phyloP scores from a whole-genome alignment of 345 rosid genomes.

The Gossypium australe region DNA sequence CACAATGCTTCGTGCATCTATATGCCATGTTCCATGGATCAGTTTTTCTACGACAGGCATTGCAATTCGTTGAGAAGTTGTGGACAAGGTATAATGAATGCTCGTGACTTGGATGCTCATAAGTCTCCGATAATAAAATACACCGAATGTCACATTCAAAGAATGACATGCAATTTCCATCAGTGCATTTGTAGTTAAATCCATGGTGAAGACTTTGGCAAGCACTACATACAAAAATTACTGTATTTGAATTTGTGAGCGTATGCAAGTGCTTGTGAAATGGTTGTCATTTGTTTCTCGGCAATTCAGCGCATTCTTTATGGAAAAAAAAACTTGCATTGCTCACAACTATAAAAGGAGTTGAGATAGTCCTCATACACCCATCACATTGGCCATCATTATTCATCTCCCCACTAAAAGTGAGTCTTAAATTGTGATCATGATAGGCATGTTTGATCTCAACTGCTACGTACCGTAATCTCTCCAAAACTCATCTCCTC shows the following conservation, averaged over 20 bases:
- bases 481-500: neutral
- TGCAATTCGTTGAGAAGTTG: neutral
- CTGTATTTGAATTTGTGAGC: neutral
- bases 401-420: neutral
- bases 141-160: neutral
- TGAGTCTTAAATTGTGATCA: neutral
- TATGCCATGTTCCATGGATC: too few relatives aligned
- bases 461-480: neutral
- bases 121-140: neutral
- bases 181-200: neutral
- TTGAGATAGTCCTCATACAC: constrained; percentile 14
- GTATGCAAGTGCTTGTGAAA: constrained; percentile 8
- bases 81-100: neutral
- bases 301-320: constrained; percentile 19
- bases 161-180: neutral
- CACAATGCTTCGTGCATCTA: neutral
- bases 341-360: constrained; percentile 11
- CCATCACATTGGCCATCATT: constrained; percentile 6
- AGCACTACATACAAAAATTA: fast-evolving
- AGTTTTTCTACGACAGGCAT: neutral
- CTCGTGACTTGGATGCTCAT: neutral
- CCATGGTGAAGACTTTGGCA: neutral
- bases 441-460: neutral
- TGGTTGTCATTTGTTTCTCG: constrained; percentile 1
- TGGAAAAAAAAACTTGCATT: constrained; percentile 17